These are phyloP conservation scores for Venturia nashicola DNA, from an alignment of 2,329 filamentous ascomycete genomes.

Conservation along the genomic window DNA sequence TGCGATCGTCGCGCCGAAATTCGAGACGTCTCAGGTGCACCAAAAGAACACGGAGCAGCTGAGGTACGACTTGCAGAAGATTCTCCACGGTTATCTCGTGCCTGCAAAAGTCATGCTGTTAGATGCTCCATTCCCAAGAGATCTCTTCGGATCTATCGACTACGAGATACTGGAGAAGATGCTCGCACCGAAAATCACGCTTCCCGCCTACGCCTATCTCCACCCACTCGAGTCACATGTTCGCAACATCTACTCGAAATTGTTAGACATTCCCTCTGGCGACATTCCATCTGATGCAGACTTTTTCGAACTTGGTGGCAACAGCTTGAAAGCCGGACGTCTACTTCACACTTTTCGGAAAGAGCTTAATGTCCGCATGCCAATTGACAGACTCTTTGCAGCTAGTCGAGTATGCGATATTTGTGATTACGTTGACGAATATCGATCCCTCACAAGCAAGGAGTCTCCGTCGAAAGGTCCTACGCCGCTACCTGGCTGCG, in stretches of 20 bases:
- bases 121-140: conserved; percentile 14
- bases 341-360: conserved; percentile 39
- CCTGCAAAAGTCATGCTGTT: conserved; percentile 18
- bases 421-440: conserved; percentile 24
- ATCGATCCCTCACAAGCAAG: conserved; percentile 12
- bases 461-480: conserved; percentile 12
- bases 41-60: conserved; percentile 10
- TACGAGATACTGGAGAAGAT: conserved; percentile 10
- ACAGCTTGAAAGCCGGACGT: conserved; percentile 41
- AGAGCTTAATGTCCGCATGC: conserved; percentile 36
- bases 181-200: conserved; percentile 17
- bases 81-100: conserved; percentile 18
- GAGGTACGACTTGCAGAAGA: conserved; percentile 13
- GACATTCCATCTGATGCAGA: conserved; percentile 32
- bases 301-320: conserved; percentile 42
- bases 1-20: conserved; percentile 22
- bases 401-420: conserved; percentile 33
- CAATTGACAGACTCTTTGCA: conserved; percentile 41
- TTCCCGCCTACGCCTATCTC: conserved; percentile 11
- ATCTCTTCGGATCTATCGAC: background rate
- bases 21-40: background rate
- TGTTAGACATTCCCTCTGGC: conserved; percentile 28
- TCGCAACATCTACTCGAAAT: conserved; percentile 32
- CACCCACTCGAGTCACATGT: conserved; percentile 25
- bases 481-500: conserved; percentile 21